phyloP scores from a whole-genome alignment of 306 rosid species.

The Casuarina equisetifolia region DNA sequence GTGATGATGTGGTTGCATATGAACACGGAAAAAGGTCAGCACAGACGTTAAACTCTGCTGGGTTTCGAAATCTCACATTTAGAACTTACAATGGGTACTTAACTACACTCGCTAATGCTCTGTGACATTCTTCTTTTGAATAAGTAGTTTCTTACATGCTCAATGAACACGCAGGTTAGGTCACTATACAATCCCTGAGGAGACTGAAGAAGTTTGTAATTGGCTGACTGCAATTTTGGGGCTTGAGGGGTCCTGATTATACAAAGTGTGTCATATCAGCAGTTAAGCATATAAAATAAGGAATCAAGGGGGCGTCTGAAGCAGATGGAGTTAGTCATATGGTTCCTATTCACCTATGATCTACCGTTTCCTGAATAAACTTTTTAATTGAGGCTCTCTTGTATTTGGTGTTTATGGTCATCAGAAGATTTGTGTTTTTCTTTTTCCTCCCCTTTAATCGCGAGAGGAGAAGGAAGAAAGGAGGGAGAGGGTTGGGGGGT shows the following conservation, averaged over 20 bases:
- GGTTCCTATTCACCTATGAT: conserved; percentile 34
- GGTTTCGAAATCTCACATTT: conserved; percentile 77
- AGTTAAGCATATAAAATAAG: conserved; percentile 27
- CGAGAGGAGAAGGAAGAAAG: background rate
- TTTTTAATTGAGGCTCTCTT: background rate
- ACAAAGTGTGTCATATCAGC: conserved; percentile 32
- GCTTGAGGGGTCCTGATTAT: conserved; percentile 63
- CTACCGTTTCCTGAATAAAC: conserved; percentile 20
- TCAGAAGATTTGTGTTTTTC: conserved; percentile 9
- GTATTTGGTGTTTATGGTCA: conserved; percentile 13
- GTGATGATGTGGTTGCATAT: conserved; percentile 79
- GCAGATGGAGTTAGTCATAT: conserved; percentile 45
- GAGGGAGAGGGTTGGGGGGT: background rate
- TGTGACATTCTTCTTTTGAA: conserved; percentile 7
- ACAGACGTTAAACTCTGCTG: conserved; percentile 61
- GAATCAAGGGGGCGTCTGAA: conserved; percentile 42
- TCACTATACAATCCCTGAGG: conserved; percentile 89
- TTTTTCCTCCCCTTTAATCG: background rate
- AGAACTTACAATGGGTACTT: conserved; percentile 76
- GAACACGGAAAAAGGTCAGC: conserved; percentile 83
- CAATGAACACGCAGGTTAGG: conserved; percentile 72
- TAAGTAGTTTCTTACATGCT: conserved; percentile 19
- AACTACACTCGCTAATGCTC: conserved; percentile 12
- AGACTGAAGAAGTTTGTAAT: conserved; percentile 76
- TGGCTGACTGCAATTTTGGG: conserved; percentile 78